A percentile compares a stretch with the other conserved stretches of the same genome.
These are phyloP conservation scores for Fusarium nurragi DNA, from an alignment of 2,329 filamentous ascomycete species.

Conservation along the genomic window DNA sequence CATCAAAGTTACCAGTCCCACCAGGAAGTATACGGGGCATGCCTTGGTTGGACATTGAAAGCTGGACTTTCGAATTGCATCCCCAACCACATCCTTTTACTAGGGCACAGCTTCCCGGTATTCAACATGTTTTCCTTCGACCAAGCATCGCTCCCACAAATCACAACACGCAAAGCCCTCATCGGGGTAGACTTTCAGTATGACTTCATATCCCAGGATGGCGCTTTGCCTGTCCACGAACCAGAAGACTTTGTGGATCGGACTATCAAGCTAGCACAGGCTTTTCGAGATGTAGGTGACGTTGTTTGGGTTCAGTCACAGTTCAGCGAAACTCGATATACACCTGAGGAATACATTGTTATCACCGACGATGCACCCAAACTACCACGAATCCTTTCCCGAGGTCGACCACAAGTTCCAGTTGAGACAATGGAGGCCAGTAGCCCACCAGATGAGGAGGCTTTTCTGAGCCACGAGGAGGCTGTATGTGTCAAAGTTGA, in stretches of 20 bases:
- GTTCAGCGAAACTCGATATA: slow-evolving; percentile 70
- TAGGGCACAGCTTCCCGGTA: background rate
- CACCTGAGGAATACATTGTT: slow-evolving; percentile 63
- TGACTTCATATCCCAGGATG: slow-evolving; percentile 79
- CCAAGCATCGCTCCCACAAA: slow-evolving; percentile 62
- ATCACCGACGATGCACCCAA: slow-evolving; percentile 49
- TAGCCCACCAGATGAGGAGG: slow-evolving; percentile 51
- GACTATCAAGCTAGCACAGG: slow-evolving; percentile 71
- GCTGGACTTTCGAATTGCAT: background rate
- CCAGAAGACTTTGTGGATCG: slow-evolving; percentile 73
- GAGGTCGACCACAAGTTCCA: slow-evolving; percentile 24
- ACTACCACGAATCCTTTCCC: slow-evolving; percentile 14
- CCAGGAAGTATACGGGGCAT: slow-evolving; percentile 7
- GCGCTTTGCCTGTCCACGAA: slow-evolving; percentile 72
- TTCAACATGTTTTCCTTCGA: slow-evolving; percentile 66
- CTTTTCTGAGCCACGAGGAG: slow-evolving; percentile 57
- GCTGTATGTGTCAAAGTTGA: slow-evolving; percentile 56
- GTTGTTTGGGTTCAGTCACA: slow-evolving; percentile 88
- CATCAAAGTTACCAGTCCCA: slow-evolving; percentile 12
- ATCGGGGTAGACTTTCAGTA: slow-evolving; percentile 89
- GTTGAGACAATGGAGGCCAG: slow-evolving; percentile 13
- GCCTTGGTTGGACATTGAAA: background rate
- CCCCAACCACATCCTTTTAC: background rate
- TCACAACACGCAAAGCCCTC: slow-evolving; percentile 73
- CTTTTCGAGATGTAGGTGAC: slow-evolving; percentile 75